Percentiles rank a stretch among this genome's conserved stretches.
phyloP scores from a whole-genome alignment of 306 rosid genomes.

The Rosa lucieae region DNA sequence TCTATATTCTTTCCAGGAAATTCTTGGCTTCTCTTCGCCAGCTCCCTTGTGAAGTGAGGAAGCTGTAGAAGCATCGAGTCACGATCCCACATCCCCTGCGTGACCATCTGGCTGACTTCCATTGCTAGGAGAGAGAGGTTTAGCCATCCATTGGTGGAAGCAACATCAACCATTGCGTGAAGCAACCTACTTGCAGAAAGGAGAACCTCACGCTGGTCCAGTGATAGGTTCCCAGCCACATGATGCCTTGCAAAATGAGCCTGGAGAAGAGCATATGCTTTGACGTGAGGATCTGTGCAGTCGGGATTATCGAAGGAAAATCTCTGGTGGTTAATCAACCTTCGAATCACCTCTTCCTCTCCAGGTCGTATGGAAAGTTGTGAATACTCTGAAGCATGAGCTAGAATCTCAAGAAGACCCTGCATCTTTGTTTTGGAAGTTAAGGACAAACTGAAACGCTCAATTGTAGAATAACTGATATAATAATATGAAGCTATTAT shows the following conservation, averaged over 20 bases:
- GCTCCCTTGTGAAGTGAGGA: slow-evolving; percentile 88
- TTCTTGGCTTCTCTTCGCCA: slow-evolving; percentile 80
- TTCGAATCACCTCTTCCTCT: slow-evolving; percentile 80
- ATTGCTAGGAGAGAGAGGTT: slow-evolving; percentile 77
- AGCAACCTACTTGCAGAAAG: slow-evolving; percentile 81
- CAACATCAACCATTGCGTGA: slow-evolving; percentile 94
- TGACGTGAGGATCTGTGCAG: slow-evolving; percentile 82
- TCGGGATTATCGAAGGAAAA: slow-evolving; percentile 78
- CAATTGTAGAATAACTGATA: slow-evolving; percentile 85
- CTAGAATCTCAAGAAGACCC: slow-evolving; percentile 82
- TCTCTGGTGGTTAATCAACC: slow-evolving; percentile 86
- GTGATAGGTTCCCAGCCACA: slow-evolving; percentile 74
- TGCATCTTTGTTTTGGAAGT: slow-evolving; percentile 85
- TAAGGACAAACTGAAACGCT: slow-evolving; percentile 80
- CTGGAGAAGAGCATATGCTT: slow-evolving; percentile 88
- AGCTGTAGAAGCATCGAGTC: slow-evolving; percentile 90
- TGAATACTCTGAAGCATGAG: slow-evolving; percentile 88
- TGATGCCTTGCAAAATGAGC: slow-evolving; percentile 88
- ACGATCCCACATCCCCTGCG: slow-evolving; percentile 93
- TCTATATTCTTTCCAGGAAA: slow-evolving; percentile 67
- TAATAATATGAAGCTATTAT: slow-evolving; percentile 85
- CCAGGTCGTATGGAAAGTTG: slow-evolving; percentile 86
- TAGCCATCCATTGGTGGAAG: slow-evolving; percentile 93
- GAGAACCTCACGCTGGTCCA: slow-evolving; percentile 85
- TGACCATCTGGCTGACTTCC: slow-evolving; percentile 98